phyloP scores from a whole-genome alignment of 306 rosid genomes.

The Oemleria cerasiformis region DNA sequence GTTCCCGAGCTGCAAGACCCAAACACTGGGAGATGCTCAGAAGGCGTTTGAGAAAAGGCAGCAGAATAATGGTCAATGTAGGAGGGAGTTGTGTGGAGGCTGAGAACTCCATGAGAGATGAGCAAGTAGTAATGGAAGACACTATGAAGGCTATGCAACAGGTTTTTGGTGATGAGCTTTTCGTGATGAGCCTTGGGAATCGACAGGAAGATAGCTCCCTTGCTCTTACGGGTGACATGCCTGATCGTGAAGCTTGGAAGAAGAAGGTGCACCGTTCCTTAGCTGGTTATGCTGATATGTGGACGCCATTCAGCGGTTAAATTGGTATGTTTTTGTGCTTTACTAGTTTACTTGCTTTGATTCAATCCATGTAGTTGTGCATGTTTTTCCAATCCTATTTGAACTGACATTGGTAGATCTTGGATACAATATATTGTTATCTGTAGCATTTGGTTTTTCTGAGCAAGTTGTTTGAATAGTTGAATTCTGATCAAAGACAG shows the following conservation, averaged over 20 bases:
- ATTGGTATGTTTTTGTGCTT: conserved; percentile 5
- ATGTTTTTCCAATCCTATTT: neutral
- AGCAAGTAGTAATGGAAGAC: conserved; percentile 55
- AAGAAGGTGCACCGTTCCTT: conserved; percentile 43
- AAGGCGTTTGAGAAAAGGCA: conserved; percentile 68
- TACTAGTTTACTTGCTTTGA: conserved; percentile 4
- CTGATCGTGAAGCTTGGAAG: conserved; percentile 55
- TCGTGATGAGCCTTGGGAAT: conserved; percentile 60
- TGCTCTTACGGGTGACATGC: conserved; percentile 78
- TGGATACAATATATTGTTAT: neutral
- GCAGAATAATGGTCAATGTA: conserved; percentile 87
- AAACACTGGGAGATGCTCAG: conserved; percentile 59
- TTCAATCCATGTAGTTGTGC: neutral
- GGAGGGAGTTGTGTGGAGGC: conserved; percentile 97
- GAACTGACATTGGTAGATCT: neutral
- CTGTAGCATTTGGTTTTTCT: neutral
- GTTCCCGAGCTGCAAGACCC: conserved; percentile 79
- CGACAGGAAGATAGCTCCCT: conserved; percentile 72
- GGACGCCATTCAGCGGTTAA: conserved; percentile 37
- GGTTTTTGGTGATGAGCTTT: conserved; percentile 49
- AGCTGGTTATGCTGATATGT: conserved; percentile 42
- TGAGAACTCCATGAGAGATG: conserved; percentile 58
- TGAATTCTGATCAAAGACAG: neutral
- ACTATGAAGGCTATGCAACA: conserved; percentile 64
- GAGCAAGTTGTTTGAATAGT: neutral